A percentile compares a stretch with the other conserved stretches of the same genome.
Evolutionary conservation across 352 stramenopile genomes (phyloP).

Genomic region (Phytophthora podocarpi): DNA sequence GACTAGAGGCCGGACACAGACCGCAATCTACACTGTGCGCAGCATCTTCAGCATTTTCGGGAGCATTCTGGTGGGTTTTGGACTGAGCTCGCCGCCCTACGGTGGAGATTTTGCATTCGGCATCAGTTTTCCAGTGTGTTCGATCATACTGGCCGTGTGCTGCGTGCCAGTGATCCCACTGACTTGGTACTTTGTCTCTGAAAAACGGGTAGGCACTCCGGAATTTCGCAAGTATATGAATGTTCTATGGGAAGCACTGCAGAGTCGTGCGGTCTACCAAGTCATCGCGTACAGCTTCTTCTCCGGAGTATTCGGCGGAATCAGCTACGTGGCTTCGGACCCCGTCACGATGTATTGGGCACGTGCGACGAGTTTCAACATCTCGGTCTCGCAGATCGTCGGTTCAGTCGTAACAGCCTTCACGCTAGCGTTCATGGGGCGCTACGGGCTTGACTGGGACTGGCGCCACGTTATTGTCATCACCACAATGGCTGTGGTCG

Average conservation of each 20-base stretch:
- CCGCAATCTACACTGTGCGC: conserved; percentile 44
- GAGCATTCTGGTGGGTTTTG: conserved; percentile 39
- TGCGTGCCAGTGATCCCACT: conserved; percentile 36
- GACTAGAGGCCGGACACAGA: conserved; percentile 42
- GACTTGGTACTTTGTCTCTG: conserved; percentile 42
- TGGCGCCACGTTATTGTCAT: conserved; percentile 38
- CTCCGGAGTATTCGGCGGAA: conserved; percentile 32
- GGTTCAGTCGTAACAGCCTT: conserved; percentile 32
- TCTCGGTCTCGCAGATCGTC: conserved; percentile 38
- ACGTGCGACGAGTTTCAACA: conserved; percentile 45
- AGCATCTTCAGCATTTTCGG: conserved; percentile 44
- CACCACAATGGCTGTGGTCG: conserved; percentile 34
- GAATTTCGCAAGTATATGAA: conserved; percentile 34
- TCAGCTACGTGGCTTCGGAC: conserved; percentile 36
- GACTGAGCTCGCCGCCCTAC: conserved; percentile 40
- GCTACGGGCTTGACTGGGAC: conserved; percentile 45
- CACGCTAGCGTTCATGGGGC: conserved; percentile 34
- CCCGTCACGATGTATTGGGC: conserved; percentile 47
- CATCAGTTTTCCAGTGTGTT: conserved; percentile 35
- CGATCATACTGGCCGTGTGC: conserved; percentile 33
- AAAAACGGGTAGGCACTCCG: conserved; percentile 20
- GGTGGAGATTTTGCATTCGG: conserved; percentile 41
- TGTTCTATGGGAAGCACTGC: conserved; percentile 29
- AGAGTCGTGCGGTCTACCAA: conserved; percentile 47
- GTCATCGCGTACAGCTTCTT: conserved; percentile 47